phyloP scores from a whole-genome alignment of 1,139 yeast species.

The Kodamaea sp. region DNA sequence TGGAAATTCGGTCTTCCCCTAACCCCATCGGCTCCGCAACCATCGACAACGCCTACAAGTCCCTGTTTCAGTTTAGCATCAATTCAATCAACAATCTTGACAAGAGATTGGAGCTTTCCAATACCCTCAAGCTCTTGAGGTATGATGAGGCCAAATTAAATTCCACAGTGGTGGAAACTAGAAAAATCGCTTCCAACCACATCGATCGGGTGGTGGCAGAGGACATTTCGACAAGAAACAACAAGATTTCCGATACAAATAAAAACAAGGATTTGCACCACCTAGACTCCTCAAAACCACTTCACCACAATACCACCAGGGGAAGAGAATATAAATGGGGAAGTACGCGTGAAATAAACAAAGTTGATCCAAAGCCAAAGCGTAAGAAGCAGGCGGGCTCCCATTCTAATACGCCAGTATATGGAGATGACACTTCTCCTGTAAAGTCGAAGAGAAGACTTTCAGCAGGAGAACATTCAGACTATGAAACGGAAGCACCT shows the following conservation, averaged over 20 bases:
- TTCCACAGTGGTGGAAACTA: conserved; percentile 26
- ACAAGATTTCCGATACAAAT: conserved; percentile 20
- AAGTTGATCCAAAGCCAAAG: conserved; percentile 17
- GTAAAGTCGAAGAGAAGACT: conserved; percentile 8
- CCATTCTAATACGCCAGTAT: conserved; percentile 5
- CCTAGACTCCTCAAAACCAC: conserved; percentile 17
- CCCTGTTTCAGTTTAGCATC: conserved; percentile 28
- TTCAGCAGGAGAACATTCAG: conserved; percentile 4
- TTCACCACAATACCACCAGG: conserved; percentile 24
- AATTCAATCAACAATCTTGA: conserved; percentile 33
- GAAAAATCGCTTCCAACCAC: conserved; percentile 32
- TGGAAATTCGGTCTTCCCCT: conserved; percentile 3
- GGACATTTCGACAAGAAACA: conserved; percentile 29
- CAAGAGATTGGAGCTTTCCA: conserved; percentile 25
- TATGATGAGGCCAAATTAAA: conserved; percentile 30
- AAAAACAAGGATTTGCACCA: conserved; percentile 19
- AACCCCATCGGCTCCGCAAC: conserved; percentile 3
- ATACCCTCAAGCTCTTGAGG: conserved; percentile 28
- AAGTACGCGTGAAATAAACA: conserved; percentile 25
- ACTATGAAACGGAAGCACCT: conserved; percentile 2
- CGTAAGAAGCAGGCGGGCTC: conserved; percentile 13
- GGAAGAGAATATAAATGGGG: conserved; percentile 38
- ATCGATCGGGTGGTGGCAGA: conserved; percentile 40
- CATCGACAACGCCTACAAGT: conserved; percentile 14
- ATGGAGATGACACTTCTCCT: conserved; percentile 6